Base-by-base conservation (phyloP, 768 basidiomycete species). In the Lactarius tabidus region DNA sequence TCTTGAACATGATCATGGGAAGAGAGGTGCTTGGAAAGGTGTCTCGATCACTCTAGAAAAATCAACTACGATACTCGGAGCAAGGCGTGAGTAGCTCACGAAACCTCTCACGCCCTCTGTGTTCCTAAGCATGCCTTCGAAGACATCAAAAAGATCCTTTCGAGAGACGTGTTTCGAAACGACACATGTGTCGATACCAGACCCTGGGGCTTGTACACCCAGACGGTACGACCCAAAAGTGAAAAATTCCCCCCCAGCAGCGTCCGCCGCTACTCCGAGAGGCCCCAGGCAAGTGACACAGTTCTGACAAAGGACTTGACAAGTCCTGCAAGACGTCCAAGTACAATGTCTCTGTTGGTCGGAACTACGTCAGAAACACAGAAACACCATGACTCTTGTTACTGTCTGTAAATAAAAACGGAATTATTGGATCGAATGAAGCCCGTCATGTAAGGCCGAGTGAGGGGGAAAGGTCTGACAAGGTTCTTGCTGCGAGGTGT, bases 211-310 rank as follows among this genome's bases (percentile, higher is more conserved):
- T 76, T 98, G 97, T 26, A 98, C 97, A 65, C 97, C 97, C 57
- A 99, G 80, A 71, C 97, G 90, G 81, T 98, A 98, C 59, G 95
- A 98, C 48, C 97, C 97, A 76, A 96, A 99, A 8, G 97, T 98
- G 76, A 94, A 99, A 74, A 99, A 98, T 81, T 98, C 96, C 69
- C 95, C 97, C 59, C 97, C 97, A 10, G 97, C 93, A 56, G 91
- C 88, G 59, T 78, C 84, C 12, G 96, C 95, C 1, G 93, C 90
- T 23, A 88, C 68, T 98, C 95, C 35, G 95, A 95, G 54, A 96
- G 79, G 7, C 96, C 96, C 43, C 83, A 84, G 52, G 84, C 78
- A 63, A 95, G 74, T 9, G 91, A 89, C 1, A 95, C 87, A 67
- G 85, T 84, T 72, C 85, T 85, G 57, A 99, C 97, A 74, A 98